Base-by-base conservation (phyloP, 257 asterid genomes). In the Gentiana straminea region DNA sequence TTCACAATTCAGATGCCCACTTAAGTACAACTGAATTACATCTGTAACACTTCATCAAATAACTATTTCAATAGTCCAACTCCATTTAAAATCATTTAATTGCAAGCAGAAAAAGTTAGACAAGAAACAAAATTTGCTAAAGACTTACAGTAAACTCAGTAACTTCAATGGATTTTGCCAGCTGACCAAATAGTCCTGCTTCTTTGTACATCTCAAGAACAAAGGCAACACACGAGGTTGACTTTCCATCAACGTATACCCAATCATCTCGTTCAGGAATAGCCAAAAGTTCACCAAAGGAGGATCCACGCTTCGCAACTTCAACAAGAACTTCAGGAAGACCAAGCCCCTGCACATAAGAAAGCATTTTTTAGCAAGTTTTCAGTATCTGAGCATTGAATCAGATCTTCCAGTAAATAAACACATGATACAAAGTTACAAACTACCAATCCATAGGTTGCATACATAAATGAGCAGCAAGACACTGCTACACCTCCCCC, bases 91-190 rank as follows among this genome's bases (percentile, higher is more conserved):
- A 63, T 15, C 41, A 47, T 54, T 7, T 36, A 41, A 47, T 41
- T 13, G 33, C 7, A 53, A 24, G 24, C 43, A 52, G 24, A 44
- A 53, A 34, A 41, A 5, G 44, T 33, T 15, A 43, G 13, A 52
- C 36, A 8, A 50, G 53, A 15, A 49, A 43, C 34, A 47, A 57
- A 53, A 11, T 15, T 46, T 43, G 35, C 46, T 11, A 48, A 48
- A 60, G 35, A 80, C 96, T 79, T 50, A 90, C 97, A 55, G 98
- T 90, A 68, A 90, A 90, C 79, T 90, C 98, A 3, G 98, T 84
- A 61, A 81, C 98, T 80, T 84, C 83, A 67, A 90, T 76, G 46
- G 94, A 76, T 68, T 65, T 73, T 46, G 89, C 77, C 61, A 90
- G 83, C 50, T 69, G 47, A 56, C 88, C 98, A 56, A 90, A 82